Evolutionary conservation across 129 eudicot species (phyloP), one percentile per base, ranked within the genome.

Genomic region (Gnaphalium uliginosum): DNA sequence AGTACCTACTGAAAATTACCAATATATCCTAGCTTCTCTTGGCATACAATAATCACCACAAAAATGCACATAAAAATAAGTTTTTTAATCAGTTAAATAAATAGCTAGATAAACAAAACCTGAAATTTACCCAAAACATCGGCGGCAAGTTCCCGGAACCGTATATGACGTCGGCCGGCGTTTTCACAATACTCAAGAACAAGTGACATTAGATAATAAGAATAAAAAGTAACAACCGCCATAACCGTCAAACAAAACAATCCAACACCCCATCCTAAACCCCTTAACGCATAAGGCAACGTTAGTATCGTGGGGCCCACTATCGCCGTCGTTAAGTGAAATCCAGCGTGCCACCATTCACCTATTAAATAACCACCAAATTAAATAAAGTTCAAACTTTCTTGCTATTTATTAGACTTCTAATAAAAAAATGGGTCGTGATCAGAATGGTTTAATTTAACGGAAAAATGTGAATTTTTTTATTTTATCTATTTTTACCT

Each of bases 311-410:
- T 85, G 53, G 98, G 98, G 10, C 96, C 98, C 75, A 93, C 96
- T 65, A 93, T 93, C 33, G 98, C 98, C 33, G 96, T 93, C 13
- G 92, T 88, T 67, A 93, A 63, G 77, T 93, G 98, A 72, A 70
- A 93, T 35, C 98, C 98, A 1, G 96, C 96, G 48, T 90, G 98
- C 84, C 86, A 93, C 98, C 98, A 93, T 76, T 93, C 83, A 59
- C 98, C 98, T 92, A 43, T 24, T 39, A 78, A 19, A 41, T 23
- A 23, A 17, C 64, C 71, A 71, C 66, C 11, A 32, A 66, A 43
- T 43, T 14, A 43, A 43, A 43, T 43, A 66, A 33, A n/a, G 11
- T 37, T 14, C 48, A 32, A 30, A 35, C 26, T 37, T 37, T 37
- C 46, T 37, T 37, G 33, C 1, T 15, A 17, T n/a, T n/a, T n/a